Conservation (phyloP, 2,329 filamentous ascomycete species). For the Verruconis gallopava region DNA sequence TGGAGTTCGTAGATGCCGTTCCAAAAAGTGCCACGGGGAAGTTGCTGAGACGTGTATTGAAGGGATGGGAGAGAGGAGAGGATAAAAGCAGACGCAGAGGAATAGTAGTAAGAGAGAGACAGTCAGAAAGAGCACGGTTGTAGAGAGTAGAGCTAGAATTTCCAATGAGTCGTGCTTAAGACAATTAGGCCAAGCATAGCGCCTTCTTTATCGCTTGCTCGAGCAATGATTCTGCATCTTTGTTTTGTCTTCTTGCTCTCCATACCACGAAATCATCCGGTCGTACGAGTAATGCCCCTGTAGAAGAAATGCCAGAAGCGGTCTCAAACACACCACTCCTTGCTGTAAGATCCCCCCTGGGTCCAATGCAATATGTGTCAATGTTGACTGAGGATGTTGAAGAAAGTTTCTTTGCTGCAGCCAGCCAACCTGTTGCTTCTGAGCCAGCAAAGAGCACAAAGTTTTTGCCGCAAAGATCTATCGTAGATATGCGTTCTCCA, state of each 20-base stretch:
- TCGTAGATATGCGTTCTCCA: not conserved
- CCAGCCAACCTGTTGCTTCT: not conserved
- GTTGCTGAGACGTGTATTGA: constrained; percentile 52
- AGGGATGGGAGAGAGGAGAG: constrained; percentile 23
- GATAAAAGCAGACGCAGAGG: not conserved
- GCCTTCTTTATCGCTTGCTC: no score
- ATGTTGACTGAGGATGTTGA: not conserved
- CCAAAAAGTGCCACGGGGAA: constrained; percentile 66
- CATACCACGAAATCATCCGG: not conserved
- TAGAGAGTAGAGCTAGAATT: constrained; percentile 1
- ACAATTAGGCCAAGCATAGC: no score
- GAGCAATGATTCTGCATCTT: no score
- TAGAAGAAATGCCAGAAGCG: not conserved
- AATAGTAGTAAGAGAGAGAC: not conserved
- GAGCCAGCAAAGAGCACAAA: not conserved
- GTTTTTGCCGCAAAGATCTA: not conserved
- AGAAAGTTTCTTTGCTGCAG: not conserved
- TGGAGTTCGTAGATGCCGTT: constrained; percentile 53
- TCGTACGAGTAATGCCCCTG: not conserved
- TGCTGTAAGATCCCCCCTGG: not conserved
- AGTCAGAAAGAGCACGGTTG: not conserved
- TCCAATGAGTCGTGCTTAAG: no score
- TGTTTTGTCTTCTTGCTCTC: no score
- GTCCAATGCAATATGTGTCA: not conserved
- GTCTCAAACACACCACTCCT: not conserved